A percentile compares a stretch with the other conserved stretches of the same genome.
phyloP scores from a whole-genome alignment of 2,329 filamentous ascomycete species.

The Colletotrichum somersetense region DNA sequence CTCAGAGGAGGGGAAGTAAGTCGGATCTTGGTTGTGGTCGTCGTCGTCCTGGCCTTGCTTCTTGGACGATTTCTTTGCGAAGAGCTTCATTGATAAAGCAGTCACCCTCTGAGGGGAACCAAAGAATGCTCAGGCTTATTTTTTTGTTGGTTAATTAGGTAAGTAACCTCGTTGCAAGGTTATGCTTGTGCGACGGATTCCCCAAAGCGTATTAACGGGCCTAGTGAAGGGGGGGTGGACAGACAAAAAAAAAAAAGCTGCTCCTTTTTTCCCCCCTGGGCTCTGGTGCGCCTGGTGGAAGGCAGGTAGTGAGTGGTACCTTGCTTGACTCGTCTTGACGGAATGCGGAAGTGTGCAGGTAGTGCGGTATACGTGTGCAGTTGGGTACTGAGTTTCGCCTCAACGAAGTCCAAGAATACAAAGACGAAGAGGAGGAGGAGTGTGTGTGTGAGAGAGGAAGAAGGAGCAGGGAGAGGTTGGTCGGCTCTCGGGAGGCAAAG shows the following conservation, averaged over 20 bases:
- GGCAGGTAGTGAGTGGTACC: slow-evolving; percentile 26
- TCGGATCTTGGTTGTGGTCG: slow-evolving; percentile 49
- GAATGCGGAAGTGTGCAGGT: slow-evolving; percentile 9
- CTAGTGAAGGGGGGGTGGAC: slow-evolving; percentile 37
- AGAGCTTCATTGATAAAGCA: slow-evolving; percentile 64
- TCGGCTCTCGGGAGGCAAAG: slow-evolving; percentile 6
- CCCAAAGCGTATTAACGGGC: slow-evolving; percentile 39
- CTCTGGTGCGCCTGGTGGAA: slow-evolving; percentile 20
- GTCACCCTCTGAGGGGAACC: slow-evolving; percentile 38
- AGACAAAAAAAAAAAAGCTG: slow-evolving; percentile 15
- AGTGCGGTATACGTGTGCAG: background rate
- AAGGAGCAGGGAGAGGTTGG: background rate
- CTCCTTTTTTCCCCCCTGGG: slow-evolving; percentile 23
- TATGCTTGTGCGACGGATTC: slow-evolving; percentile 42
- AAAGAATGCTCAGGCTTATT: slow-evolving; percentile 41
- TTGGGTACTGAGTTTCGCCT: background rate
- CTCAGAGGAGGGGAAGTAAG: slow-evolving; percentile 50
- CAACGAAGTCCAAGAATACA: slow-evolving; percentile 32
- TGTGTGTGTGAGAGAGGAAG: background rate
- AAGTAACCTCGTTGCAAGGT: slow-evolving; percentile 44
- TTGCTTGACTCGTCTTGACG: slow-evolving; percentile 21
- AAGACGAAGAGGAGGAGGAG: slow-evolving; percentile 14
- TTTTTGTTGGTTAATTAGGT: slow-evolving; percentile 46
- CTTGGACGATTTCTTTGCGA: slow-evolving; percentile 61
- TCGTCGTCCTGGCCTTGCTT: slow-evolving; percentile 55